Base-by-base conservation (phyloP, 2,329 filamentous ascomycete species). In the Magnaporthiopsis incrustans region DNA sequence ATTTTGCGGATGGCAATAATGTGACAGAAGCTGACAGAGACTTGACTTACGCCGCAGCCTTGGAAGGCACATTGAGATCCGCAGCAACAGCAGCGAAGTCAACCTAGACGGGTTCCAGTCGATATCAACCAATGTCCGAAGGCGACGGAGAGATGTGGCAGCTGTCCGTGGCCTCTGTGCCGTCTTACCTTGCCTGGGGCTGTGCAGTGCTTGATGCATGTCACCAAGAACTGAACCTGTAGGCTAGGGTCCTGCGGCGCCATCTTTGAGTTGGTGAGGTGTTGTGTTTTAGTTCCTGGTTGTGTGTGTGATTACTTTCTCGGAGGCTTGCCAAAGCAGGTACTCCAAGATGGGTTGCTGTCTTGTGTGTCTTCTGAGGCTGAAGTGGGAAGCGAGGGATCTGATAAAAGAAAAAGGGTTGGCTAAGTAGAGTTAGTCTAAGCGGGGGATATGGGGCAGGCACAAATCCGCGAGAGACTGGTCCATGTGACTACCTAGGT, bases 1-100 rank as follows among this genome's bases (percentile, higher is more conserved):
- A 57, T 32, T 50, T 6, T 53, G 8, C 44, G 44, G 4, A 3
- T 53, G 5, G 38, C 53, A 30, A n/a, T n/a, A 7, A 35, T n/a
- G 8, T 27, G 11, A 14, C 27, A 26, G n/a, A n/a, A 22, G 4
- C 44, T 53, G 11, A 4, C 10, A 35, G 27, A 15, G 26, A 10
- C 10, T n/a, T 59, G 3, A 82, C 88, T 81, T 81, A 91, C 89
- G 88, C 88, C 27, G 89, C 89, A 18, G 82, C 87, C 74, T 89
- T 89, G 73, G 76, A 79, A 44, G 87, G 79, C 53, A 91, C 88
- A 27, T 73, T 76, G 57, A 86, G 84, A 69, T 90, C 87, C 22
- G 79, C 76, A 14, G 86, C 85, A n/a, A 91, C 89, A 61, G 81
- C 79, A 7, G 74, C 76, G 68, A 89, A 91, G 70, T 91, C 84